Evolutionary conservation across 2,329 filamentous ascomycete genomes (phyloP), one percentile per base, ranked within the genome.

Genomic region (Penicillium fuscoglaucum): DNA sequence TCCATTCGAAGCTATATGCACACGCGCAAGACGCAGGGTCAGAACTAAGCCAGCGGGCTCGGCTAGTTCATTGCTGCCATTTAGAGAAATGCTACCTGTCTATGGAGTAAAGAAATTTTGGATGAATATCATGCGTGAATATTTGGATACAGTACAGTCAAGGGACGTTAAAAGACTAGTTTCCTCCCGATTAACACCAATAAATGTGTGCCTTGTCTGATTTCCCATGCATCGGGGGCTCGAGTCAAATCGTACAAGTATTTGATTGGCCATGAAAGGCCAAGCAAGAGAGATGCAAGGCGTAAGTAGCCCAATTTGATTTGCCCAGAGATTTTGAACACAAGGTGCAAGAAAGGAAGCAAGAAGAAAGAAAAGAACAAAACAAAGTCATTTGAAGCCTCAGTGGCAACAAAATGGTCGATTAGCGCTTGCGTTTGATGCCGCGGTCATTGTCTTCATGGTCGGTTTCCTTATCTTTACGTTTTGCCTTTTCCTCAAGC

Each of bases 401-500:
- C 7, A 39, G 21, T n/a, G 15, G 21, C 19, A 49, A 49, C 19
- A 46, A 15, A 17, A 41, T 44, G 39, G 12, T 47, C 35, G 21
- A 63, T 66, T 63, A 88, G 48, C 88, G 83, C 76, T 93, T 93
- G 70, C 90, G 87, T 78, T 93, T 91, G 79, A 88, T 91, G 3
- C 89, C 78, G 46, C 72, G 78, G 33, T 86, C 84, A 52, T 84
- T 82, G 50, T 84, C 84, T 24, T 83, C 79, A 26, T 80, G 63
- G 2, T 78, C 78, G 50, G 76, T 76, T 63, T 87, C 84, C 61
- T 80, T 78, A 67, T 88, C 85, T 73, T 87, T 86, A 74, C 78
- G 82, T 68, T 82, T 84, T 1, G 85, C 93, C 81, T 96, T 96
- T 76, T 88, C 88, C 80, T 97, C 93, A 59, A 97, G 74, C 76